Base-by-base conservation (phyloP, 2,329 filamentous ascomycete species). In the Pseudogymnoascus sp. region DNA sequence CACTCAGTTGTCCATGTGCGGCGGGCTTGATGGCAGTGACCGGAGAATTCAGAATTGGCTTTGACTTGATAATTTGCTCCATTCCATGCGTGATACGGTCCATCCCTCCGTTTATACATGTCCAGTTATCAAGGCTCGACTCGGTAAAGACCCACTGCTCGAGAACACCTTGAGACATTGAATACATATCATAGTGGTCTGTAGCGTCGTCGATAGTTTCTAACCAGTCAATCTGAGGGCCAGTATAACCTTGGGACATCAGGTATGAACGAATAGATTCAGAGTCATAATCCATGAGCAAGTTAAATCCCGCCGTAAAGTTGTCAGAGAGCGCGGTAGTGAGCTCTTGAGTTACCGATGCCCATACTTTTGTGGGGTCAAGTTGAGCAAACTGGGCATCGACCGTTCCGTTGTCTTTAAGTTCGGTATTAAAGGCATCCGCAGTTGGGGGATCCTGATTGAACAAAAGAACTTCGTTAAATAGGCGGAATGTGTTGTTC, bases 111-210 rank as follows among this genome's bases (percentile, higher is more conserved):
- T 73, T 66, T 58, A 76, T 65, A 42, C 73, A 72, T 21, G 62
- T 67, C 70, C 72, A 73, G 5, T 68, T 18, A 9, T 61, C 42
- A 6, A 61, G 27, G 10, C 61, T 42, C n/a, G 58, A 48, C 5
- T 27, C 31, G 10, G 71, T 66, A 39, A 75, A 75, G 58, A 73
- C 72, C 37, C 70, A 65, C 10, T 68, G 70, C 35, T 75, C 72
- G 9, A 73, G 67, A 18, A 75, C 70, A 29, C 64, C 72, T 64
- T 76, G 74, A 29, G 68, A 70, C 60, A 74, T 48, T 29, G 42
- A 70, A n/a, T 72, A 67, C 61, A 74, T 70, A 63, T 75, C 72
- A 60, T 72, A 76, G 37, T 69, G 67, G n/a, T 67, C 66, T 1
- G 71, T 72, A 4, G 69, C 69, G n/a, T 64, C 69, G 62, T 35